Percentiles rank a stretch among this genome's conserved stretches.
phyloP scores from a whole-genome alignment of 2,329 filamentous ascomycete species.

The Phoma sp. region DNA sequence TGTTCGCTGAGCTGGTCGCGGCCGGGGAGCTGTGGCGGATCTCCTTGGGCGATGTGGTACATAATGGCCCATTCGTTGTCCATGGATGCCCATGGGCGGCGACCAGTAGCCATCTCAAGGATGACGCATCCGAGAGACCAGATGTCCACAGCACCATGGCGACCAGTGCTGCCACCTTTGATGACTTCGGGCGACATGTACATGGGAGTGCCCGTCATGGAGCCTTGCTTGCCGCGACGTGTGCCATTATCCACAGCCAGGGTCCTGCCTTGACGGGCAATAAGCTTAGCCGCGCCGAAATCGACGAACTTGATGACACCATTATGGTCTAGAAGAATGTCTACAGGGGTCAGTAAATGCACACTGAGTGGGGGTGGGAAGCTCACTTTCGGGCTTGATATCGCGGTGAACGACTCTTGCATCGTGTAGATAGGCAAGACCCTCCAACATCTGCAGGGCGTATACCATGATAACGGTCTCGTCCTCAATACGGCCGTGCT shows the following conservation, averaged over 20 bases:
- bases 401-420: conserved; percentile 92
- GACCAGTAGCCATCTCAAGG: conserved; percentile 94
- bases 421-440: conserved; percentile 90
- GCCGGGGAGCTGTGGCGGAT: conserved; percentile 83
- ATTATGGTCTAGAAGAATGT: conserved; percentile 95
- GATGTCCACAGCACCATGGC: conserved; percentile 87
- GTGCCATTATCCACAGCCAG: conserved; percentile 68
- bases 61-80: conserved; percentile 99
- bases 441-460: conserved; percentile 89
- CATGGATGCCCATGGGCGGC: conserved; percentile 90
- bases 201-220: conserved; percentile 98
- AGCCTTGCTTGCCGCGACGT: conserved; percentile 68
- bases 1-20: conserved; percentile 81
- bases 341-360: conserved; percentile 53
- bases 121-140: conserved; percentile 98
- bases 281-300: conserved; percentile 96
- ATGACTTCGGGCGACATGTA: conserved; percentile 99
- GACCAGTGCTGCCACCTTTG: conserved; percentile 74
- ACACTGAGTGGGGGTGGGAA: background rate
- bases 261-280: conserved; percentile 90
- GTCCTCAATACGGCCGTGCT: conserved; percentile 96
- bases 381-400: conserved; percentile 93
- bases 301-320: conserved; percentile 99
- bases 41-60: conserved; percentile 99
- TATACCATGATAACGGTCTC: conserved; percentile 98